These are phyloP conservation scores for Casuarina cunninghamiana DNA, from an alignment of 306 rosid species.

Conservation along the genomic window DNA sequence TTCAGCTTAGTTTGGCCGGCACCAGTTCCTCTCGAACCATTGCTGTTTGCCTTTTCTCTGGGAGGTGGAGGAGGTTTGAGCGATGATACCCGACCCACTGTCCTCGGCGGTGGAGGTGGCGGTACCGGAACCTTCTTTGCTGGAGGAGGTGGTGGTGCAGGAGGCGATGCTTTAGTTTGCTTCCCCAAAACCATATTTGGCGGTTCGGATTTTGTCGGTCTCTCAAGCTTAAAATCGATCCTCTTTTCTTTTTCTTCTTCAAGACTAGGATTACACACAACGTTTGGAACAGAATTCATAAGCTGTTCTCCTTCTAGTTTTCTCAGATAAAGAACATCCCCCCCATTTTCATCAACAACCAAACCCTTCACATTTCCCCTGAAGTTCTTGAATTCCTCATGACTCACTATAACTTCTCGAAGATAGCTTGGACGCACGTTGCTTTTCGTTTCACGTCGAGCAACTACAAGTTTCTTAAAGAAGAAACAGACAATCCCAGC, in stretches of 20 bases:
- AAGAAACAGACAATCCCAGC: conserved; percentile 42
- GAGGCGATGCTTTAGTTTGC: conserved; percentile 29
- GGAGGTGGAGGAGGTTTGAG: conserved; percentile 47
- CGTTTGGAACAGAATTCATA: conserved; percentile 33
- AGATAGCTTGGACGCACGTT: conserved; percentile 34
- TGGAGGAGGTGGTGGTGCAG: neutral
- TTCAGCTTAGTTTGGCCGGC: conserved; percentile 52
- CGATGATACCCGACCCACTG: conserved; percentile 35
- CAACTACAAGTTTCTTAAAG: conserved; percentile 27
- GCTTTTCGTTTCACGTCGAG: conserved; percentile 31
- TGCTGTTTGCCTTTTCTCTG: conserved; percentile 33
- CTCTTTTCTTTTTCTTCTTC: conserved; percentile 47
- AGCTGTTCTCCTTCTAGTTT: conserved; percentile 44
- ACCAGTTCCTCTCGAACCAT: conserved; percentile 35
- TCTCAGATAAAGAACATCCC: conserved; percentile 46
- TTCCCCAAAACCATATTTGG: conserved; percentile 33
- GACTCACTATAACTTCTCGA: conserved; percentile 26
- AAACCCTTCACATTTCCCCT: conserved; percentile 48
- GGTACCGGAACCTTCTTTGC: conserved; percentile 27
- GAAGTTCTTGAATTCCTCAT: conserved; percentile 38
- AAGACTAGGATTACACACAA: conserved; percentile 51
- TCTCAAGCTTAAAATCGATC: conserved; percentile 40
- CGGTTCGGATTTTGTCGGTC: conserved; percentile 21
- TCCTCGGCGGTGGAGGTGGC: conserved; percentile 38
- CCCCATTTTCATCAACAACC: conserved; percentile 50